Evolutionary conservation across 2,329 filamentous ascomycete species (phyloP), one percentile per base, ranked within the genome.

Genomic region (Colletotrichum coccodes): DNA sequence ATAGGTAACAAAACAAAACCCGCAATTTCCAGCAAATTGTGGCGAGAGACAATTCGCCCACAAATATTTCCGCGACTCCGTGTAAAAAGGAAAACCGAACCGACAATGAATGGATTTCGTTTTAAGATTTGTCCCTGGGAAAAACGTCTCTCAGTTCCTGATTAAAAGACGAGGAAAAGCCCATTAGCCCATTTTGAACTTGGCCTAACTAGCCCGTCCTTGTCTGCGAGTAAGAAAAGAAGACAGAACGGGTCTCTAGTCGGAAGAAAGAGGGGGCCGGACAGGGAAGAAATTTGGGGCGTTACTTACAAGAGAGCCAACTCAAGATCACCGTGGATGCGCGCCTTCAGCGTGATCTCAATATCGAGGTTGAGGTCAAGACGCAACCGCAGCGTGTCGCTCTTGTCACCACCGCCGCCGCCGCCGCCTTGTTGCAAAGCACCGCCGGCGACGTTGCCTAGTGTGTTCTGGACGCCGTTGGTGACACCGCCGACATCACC

Each of bases 331-430:
- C 94, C 94, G 75, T 94, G 90, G 72, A 96, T 94, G 79, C 91
- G 91, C 23, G 93, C 93, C 85, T 96, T 96, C 70, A 96, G 86
- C 75, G 94, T 91, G 70, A 96, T 93, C 79, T 96, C 93, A 57
- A 96, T 87, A 73, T 96, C 93, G 65, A 96, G 84, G 79, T 96
- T 96, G 64, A 94, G 85, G 76, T 96, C 93, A 26, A 96, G 82
- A 42, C 90, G 87, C 74, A 96, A 80, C 77, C 91, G 91, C 76
- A 95, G 81, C 44, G 92, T 91, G 75, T 94, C 91, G 68, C 87
- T 84, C 75, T 86, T 84, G 75, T 85, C 83, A 74, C 79, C 76
- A 47, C 77, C 77, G 38, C 75, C 78, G 23, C 73, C 74, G 50
- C 76, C 75, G 34, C 74, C 75, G 42, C 78, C 73, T 34, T 72